Evolutionary conservation across 164 flowering plant genomes (phyloP).

Genomic region (Tetrastigma voinierianum): DNA sequence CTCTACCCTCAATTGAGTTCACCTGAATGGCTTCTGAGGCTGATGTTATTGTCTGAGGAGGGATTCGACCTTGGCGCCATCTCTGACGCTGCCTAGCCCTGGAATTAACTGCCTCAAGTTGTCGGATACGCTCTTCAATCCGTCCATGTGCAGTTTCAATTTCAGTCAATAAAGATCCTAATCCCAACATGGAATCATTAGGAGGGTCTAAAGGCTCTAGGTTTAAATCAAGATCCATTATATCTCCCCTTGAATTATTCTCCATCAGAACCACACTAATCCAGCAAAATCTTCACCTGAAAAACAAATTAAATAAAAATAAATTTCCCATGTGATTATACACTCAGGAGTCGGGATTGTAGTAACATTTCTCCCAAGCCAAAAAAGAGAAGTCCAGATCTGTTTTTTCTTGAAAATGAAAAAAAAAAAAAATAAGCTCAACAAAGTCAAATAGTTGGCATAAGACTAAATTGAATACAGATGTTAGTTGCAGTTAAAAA

Average conservation of each 20-base stretch:
- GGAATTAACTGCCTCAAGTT: constrained; percentile 38
- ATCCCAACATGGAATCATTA: constrained; percentile 9
- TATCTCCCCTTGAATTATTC: constrained; percentile 24
- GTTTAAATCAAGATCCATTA: constrained; percentile 50
- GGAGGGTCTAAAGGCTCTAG: constrained; percentile 25
- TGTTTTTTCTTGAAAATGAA: too few species aligned
- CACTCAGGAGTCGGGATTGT: not conserved
- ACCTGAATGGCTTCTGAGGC: not conserved
- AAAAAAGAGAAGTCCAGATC: not conserved
- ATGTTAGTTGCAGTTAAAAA: too few species aligned
- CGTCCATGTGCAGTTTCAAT: constrained; percentile 21
- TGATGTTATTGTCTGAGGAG: not conserved
- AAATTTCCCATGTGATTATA: not conserved
- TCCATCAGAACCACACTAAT: constrained; percentile 18
- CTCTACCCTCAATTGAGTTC: constrained; percentile 1
- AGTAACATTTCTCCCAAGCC: not conserved
- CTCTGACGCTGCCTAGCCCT: constrained; percentile 42
- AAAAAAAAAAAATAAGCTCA: too few species aligned
- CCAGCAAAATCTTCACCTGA: not conserved
- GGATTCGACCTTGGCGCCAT: constrained; percentile 19
- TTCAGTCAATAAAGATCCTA: constrained; percentile 20
- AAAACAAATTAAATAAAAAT: not conserved
- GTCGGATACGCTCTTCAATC: constrained; percentile 43
- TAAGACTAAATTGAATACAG: too few species aligned
- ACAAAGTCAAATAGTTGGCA: too few species aligned